A percentile compares a stretch with the other conserved stretches of the same genome.
phyloP scores from a whole-genome alignment of 2,329 filamentous ascomycete species.

The Colletotrichum orbiculare region DNA sequence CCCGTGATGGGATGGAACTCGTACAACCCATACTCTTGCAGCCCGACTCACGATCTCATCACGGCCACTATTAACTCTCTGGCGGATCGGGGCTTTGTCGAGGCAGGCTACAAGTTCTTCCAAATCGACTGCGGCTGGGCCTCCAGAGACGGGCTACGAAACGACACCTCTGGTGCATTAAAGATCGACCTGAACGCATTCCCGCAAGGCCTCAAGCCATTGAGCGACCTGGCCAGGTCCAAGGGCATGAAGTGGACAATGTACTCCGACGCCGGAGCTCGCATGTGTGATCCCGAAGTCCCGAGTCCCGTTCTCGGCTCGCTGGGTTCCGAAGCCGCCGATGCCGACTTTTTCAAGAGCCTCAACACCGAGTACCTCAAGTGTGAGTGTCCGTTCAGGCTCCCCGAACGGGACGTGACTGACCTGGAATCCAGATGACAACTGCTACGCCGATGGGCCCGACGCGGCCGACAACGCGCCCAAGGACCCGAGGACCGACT shows the following conservation, averaged over 20 bases:
- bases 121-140: slow-evolving; percentile 14
- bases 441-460: slow-evolving; percentile 4
- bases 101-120: slow-evolving; percentile 11
- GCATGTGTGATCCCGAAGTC: not conserved
- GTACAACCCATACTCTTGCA: slow-evolving; percentile 11
- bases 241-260: slow-evolving; percentile 18
- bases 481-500: slow-evolving; percentile 5
- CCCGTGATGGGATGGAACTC: slow-evolving; percentile 16
- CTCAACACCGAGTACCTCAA: slow-evolving; percentile 19
- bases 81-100: slow-evolving; percentile 1
- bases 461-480: slow-evolving; percentile 5
- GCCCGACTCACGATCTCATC: slow-evolving; percentile 12
- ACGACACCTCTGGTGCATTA: not conserved
- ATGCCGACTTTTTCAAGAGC: slow-evolving; percentile 20
- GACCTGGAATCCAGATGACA: not conserved
- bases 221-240: slow-evolving; percentile 3
- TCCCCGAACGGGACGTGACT: not conserved
- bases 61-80: not conserved
- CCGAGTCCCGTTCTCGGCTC: not conserved
- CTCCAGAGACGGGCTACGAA: slow-evolving; percentile 11
- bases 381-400: not conserved
- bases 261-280: slow-evolving; percentile 1
- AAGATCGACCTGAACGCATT: slow-evolving; percentile 1
- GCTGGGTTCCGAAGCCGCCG: slow-evolving; percentile 10
- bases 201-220: not conserved